Conservation (phyloP, 371 early-diverging fungal species). For the Entomophthora muscae region DNA sequence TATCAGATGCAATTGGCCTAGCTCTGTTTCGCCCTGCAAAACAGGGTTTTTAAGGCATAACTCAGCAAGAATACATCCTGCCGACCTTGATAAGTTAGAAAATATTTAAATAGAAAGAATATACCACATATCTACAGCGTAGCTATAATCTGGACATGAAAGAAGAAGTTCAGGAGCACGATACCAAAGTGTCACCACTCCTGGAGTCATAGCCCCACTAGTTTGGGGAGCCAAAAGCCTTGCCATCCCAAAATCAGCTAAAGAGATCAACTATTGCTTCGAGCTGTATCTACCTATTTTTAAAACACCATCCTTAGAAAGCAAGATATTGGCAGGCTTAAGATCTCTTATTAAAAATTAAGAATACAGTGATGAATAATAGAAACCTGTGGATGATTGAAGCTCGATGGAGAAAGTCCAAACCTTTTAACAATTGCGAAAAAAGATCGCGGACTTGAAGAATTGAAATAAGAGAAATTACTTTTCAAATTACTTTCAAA, state of each 20-base stretch:
- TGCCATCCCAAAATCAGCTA: constrained; percentile 84
- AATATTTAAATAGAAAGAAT: neutral
- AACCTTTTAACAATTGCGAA: neutral
- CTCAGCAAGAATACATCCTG: constrained; percentile 2
- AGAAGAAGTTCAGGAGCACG: constrained; percentile 81
- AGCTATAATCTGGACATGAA: constrained; percentile 58
- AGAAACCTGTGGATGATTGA: neutral
- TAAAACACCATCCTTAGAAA: neutral
- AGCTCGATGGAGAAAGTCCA: neutral
- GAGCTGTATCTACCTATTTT: neutral
- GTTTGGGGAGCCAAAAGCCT: constrained; percentile 41
- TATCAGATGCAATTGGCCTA: neutral
- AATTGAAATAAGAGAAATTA: too few species aligned
- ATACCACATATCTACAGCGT: constrained; percentile 83
- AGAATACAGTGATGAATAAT: neutral
- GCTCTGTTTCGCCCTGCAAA: neutral
- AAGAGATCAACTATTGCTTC: too few species aligned
- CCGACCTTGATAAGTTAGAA: neutral
- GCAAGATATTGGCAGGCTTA: neutral
- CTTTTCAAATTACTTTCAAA: neutral
- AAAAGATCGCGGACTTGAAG: neutral
- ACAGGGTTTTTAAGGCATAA: neutral
- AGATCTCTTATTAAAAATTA: neutral
- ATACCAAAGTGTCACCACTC: constrained; percentile 94
- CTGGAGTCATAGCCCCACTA: constrained; percentile 62